Evolutionary conservation across 305 asterid species (phyloP).

Genomic region (Solanum hybrid): DNA sequence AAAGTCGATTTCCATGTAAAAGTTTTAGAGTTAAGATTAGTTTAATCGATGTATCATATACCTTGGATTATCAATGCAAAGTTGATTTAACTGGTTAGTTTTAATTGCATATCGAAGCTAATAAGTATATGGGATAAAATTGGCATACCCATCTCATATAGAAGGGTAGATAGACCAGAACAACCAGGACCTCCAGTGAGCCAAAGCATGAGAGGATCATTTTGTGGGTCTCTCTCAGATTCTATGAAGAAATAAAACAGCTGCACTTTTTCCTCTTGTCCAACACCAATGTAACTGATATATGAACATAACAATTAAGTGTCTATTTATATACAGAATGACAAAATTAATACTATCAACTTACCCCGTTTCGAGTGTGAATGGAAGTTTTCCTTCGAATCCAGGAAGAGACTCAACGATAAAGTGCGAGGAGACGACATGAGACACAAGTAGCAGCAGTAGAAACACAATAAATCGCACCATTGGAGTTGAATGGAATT

Average conservation of each 20-base stretch:
- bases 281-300: slow-evolving; percentile 13
- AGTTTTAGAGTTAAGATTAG: neutral
- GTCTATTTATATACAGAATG: neutral
- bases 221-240: slow-evolving; percentile 29
- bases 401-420: slow-evolving; percentile 23
- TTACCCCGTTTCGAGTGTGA: slow-evolving; percentile 19
- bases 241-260: neutral
- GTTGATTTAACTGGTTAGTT: neutral
- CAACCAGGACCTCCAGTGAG: slow-evolving; percentile 61
- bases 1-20: neutral
- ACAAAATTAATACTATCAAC: neutral
- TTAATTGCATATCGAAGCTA: neutral
- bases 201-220: slow-evolving; percentile 51
- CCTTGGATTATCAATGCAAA: neutral
- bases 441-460: neutral
- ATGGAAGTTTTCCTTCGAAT: slow-evolving; percentile 17
- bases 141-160: slow-evolving; percentile 31
- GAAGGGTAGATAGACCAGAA: slow-evolving; percentile 25
- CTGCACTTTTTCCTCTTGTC: neutral
- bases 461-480: neutral
- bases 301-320: neutral
- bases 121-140: neutral
- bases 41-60: neutral
- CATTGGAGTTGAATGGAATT: neutral
- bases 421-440: slow-evolving; percentile 4